Evolutionary conservation across 2,329 filamentous ascomycete species (phyloP), one percentile per base, ranked within the genome.

Genomic region (Exophiala alcalophila): DNA sequence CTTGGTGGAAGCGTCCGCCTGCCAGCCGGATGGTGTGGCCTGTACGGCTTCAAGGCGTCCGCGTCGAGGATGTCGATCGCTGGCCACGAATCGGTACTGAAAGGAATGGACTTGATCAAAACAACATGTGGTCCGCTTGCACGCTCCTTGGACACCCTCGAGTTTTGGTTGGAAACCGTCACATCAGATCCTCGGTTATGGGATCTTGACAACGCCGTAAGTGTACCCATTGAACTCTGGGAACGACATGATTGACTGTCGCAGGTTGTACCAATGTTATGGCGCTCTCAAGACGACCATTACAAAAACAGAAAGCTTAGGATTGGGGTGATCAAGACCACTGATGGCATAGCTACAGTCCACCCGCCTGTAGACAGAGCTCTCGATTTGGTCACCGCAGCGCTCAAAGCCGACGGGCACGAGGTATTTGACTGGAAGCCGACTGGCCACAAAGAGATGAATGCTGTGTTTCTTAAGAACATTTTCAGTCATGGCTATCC

Each of bases 301-400:
- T n/a, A n/a, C n/a, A n/a, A n/a, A 23, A 63, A 57, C 2, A 25
- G 32, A 19, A 61, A 68, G 1, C 53, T 81, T 7, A 69, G 70
- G 0, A 68, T 81, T 12, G 74, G 69, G 0, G 56, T 76, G 0
- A 62, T 76, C 23, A 50, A 61, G 3, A 72, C 77, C 23, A 26
- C 24, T 26, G 77, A 80, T 36, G 70, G 69, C 0, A 69, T 78
- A 0, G 74, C 80, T 2, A 70, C 63, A 20, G 67, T 71, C 0
- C 75, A 80, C 33, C 74, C 77, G 0, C 73, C 76, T 0, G 66
- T 73, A 0, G 79, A 75, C 73, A 61, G 70, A 7, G 64, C 54
- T 52, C 62, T 50, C 5, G 23, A 38, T n/a, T 15, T 14, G 15
- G 16, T 24, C 15, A 24, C 16, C 11, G 19, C 3, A 11, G 29